Percentiles rank a stretch among this genome's conserved stretches.
Conservation (phyloP, 495 filamentous ascomycete genomes). For the Hapsidospora chrysogenum region DNA sequence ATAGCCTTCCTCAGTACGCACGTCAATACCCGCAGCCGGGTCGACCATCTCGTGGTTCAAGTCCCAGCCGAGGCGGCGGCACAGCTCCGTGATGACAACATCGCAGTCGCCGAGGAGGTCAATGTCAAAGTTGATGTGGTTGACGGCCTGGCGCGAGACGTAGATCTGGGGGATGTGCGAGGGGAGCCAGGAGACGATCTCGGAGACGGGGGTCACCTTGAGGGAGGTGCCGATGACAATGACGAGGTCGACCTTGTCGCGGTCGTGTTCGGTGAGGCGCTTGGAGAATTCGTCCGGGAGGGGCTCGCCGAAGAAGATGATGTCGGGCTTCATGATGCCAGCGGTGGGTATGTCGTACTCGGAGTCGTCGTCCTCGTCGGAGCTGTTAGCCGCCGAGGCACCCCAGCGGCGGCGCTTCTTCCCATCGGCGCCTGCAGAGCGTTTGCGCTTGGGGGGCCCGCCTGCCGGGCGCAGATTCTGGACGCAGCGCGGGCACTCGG, state of each 20-base stretch:
- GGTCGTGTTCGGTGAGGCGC: constrained; percentile 63
- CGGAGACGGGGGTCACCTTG: constrained; percentile 87
- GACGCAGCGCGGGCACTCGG: constrained; percentile 46
- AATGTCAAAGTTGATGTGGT: constrained; percentile 87
- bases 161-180: constrained; percentile 79
- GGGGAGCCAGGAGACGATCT: constrained; percentile 71
- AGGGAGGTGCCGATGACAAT: constrained; percentile 94
- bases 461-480: constrained; percentile 25
- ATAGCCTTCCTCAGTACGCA: constrained; percentile 42
- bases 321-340: constrained; percentile 97
- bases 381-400: constrained; percentile 27
- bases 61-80: constrained; percentile 72
- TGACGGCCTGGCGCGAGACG: constrained; percentile 74
- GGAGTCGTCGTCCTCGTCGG: constrained; percentile 40
- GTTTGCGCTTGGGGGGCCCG: constrained; percentile 52
- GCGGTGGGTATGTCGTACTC: constrained; percentile 51
- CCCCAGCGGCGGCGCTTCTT: constrained; percentile 36
- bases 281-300: constrained; percentile 74
- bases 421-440: constrained; percentile 39
- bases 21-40: constrained; percentile 40
- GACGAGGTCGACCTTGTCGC: constrained; percentile 69
- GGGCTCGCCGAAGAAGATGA: constrained; percentile 91
- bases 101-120: constrained; percentile 91
- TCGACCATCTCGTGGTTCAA: constrained; percentile 77
- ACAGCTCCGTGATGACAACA: constrained; percentile 77